A percentile compares a stretch with the other conserved stretches of the same genome.
Conservation (phyloP, 495 filamentous ascomycete species). For the Hypoxylon fuscum region DNA sequence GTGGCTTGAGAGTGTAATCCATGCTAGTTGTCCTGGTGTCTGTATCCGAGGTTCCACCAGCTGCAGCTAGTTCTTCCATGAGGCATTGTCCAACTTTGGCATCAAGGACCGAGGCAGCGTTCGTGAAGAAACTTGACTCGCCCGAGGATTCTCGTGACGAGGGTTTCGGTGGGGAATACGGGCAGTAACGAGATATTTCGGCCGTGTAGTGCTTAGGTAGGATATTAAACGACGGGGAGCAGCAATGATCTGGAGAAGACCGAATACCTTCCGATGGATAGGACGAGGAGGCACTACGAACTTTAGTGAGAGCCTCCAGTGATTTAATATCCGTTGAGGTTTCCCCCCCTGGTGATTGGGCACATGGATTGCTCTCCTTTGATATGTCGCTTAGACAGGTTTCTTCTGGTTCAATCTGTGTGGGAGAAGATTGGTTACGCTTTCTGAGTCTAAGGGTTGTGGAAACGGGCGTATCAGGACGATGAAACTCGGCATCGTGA, state of each 20-base stretch:
- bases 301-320: conserved; percentile 2
- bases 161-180: conserved; percentile 8
- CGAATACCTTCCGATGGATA: conserved; percentile 47
- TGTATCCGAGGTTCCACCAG: conserved; percentile 27
- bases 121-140: conserved; percentile 8
- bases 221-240: conserved; percentile 32
- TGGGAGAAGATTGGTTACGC: not conserved
- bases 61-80: conserved; percentile 33
- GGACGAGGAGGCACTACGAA: conserved; percentile 38
- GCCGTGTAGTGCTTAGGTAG: conserved; percentile 21
- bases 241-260: conserved; percentile 20
- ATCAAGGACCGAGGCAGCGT: conserved; percentile 1
- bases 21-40: conserved; percentile 28
- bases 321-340: not conserved
- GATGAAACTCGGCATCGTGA: not conserved
- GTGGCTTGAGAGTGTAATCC: conserved; percentile 10
- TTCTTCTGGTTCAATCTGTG: conserved; percentile 4
- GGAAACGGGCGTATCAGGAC: not conserved
- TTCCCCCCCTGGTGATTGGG: not conserved
- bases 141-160: conserved; percentile 5
- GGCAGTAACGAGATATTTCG: conserved; percentile 24
- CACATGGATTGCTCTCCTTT: not conserved
- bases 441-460: not conserved
- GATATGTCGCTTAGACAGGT: not conserved
- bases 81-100: conserved; percentile 22